Evolutionary conservation across 148 eudicot species (phyloP).

Genomic region (Rhododendron vialii): DNA sequence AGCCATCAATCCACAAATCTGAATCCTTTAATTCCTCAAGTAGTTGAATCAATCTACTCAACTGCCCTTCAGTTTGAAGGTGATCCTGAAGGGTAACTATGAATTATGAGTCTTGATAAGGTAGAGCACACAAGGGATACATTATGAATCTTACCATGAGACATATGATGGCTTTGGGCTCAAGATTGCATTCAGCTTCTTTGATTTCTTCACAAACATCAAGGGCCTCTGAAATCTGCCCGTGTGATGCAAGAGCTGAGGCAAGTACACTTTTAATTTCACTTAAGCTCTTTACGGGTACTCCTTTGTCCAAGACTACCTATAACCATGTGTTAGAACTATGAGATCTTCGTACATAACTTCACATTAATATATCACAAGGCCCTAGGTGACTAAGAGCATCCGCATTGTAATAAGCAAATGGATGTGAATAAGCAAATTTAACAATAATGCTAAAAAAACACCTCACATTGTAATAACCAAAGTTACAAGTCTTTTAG

Average conservation of each 20-base stretch:
- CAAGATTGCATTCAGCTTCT: slow-evolving; percentile 37
- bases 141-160: slow-evolving; percentile 57
- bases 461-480: no score
- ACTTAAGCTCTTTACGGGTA: slow-evolving; percentile 45
- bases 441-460: no score
- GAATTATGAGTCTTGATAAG: slow-evolving; percentile 2
- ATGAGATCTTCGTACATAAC: neutral
- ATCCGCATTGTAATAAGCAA: no score
- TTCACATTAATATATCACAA: neutral
- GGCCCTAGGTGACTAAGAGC: neutral
- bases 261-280: slow-evolving; percentile 74
- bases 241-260: slow-evolving; percentile 64
- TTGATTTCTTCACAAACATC: slow-evolving; percentile 59
- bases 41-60: slow-evolving; percentile 48
- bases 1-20: slow-evolving; percentile 63
- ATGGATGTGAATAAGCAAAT: no score
- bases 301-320: slow-evolving; percentile 51
- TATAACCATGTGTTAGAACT: slow-evolving; percentile 18
- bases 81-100: slow-evolving; percentile 39
- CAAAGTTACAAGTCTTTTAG: no score
- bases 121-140: neutral
- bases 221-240: slow-evolving; percentile 58
- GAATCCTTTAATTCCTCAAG: slow-evolving; percentile 55
- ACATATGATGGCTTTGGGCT: slow-evolving; percentile 60
- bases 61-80: slow-evolving; percentile 46